Evolutionary conservation across 257 asterid genomes (phyloP).

Genomic region (Galeopsis tetrahit): DNA sequence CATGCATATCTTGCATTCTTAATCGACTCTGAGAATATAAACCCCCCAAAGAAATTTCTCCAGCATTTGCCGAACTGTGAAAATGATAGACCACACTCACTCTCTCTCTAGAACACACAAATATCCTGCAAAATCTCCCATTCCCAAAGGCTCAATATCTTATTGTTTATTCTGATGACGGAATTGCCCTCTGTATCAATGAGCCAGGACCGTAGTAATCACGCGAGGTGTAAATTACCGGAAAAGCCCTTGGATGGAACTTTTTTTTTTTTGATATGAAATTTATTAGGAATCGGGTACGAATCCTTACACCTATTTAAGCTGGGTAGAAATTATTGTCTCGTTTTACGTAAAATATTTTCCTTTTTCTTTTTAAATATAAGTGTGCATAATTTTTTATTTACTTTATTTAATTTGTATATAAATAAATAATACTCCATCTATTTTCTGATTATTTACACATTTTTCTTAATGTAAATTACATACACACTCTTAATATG

Average conservation of each 20-base stretch:
- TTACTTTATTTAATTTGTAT: no score
- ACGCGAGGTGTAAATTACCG: not conserved
- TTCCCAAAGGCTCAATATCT: constrained; percentile 30
- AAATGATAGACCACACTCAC: constrained; percentile 25
- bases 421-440: no score
- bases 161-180: constrained; percentile 35
- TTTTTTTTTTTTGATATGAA: no score
- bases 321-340: no score
- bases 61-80: constrained; percentile 26
- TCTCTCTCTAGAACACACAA: constrained; percentile 35
- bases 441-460: no score
- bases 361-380: no score
- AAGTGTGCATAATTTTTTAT: no score
- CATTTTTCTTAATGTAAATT: no score
- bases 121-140: constrained; percentile 52
- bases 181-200: constrained; percentile 25
- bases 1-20: constrained; percentile 69
- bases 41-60: constrained; percentile 5
- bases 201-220: constrained; percentile 28
- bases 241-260: not conserved
- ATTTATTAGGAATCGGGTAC: no score
- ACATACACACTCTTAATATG: no score
- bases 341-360: no score
- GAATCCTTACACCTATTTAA: no score
- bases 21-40: not conserved